Base-by-base conservation (phyloP, 441 rosid genomes). In the Aleurites moluccanus region DNA sequence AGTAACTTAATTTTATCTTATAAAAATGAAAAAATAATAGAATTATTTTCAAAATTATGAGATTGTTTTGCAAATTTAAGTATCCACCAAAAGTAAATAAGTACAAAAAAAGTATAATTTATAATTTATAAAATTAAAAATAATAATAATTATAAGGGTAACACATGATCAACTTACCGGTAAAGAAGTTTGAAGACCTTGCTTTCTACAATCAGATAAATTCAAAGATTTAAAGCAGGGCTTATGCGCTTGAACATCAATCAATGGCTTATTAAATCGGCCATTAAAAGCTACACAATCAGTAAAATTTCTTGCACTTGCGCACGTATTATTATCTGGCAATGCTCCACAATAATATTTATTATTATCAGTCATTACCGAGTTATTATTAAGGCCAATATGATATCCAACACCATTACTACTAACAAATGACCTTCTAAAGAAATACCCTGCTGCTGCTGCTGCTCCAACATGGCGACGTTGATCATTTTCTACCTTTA, bases 131-230 rank as follows among this genome's bases (percentile, higher is more conserved):
- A 30, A 44, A 30, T 30, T 21, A 59, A 70, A 21, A 23, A 4
- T 1, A 66, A 52, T 5, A 52, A 15, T 52, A 52, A 18, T 38
- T 55, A 44, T 18, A 64, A 40, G 61, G 53, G 63, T 25, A 10
- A 56, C 21, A 21, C 44, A 33, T 7, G 18, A 25, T 33, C 1
- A 40, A 72, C 91, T 75, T 74, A 91, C 89, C 79, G 33, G 62
- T 21, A 88, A 72, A 72, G 83, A 73, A 53, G 84, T 59, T 72
- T 78, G 87, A 38, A 79, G 79, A 49, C 84, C 87, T 82, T 83
- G 90, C 82, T 88, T 90, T 81, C 84, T 86, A 42, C 81, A 73
- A 68, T 88, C 86, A 0, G 92, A 88, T 66, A 79, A 70, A 80
- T 57, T 84, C 80, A 78, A 73, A 10, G 90, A 77, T 68, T 86